Percentiles rank a stretch among this genome's conserved stretches.
Evolutionary conservation across 495 filamentous ascomycete genomes (phyloP).

Genomic region (Bacidia rubella): DNA sequence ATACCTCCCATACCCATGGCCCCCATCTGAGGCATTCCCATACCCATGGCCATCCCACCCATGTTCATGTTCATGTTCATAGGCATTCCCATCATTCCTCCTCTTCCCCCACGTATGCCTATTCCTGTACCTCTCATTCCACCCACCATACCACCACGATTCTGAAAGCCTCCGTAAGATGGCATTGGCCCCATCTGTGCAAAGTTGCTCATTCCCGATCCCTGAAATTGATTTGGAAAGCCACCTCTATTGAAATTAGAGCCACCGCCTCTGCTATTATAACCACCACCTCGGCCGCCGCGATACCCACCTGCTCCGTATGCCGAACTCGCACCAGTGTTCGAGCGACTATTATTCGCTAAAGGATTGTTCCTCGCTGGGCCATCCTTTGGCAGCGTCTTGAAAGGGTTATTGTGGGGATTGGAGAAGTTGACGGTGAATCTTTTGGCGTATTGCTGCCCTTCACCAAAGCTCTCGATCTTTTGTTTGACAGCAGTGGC

Average conservation of each 20-base stretch:
- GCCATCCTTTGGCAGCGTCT: slow-evolving; percentile 81
- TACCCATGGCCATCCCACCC: slow-evolving; percentile 30
- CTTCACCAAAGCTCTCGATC: slow-evolving; percentile 50
- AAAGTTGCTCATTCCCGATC: slow-evolving; percentile 27
- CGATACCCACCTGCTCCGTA: slow-evolving; percentile 23
- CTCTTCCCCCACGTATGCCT: slow-evolving; percentile 52
- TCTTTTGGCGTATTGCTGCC: slow-evolving; percentile 48
- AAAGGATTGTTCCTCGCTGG: slow-evolving; percentile 59
- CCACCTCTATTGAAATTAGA: slow-evolving; percentile 23
- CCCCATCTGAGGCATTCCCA: slow-evolving; percentile 22
- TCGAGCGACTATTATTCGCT: slow-evolving; percentile 22
- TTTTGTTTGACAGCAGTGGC: slow-evolving; percentile 73
- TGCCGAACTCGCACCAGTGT: slow-evolving; percentile 23
- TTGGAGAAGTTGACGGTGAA: slow-evolving; percentile 62
- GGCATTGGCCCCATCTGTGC: slow-evolving; percentile 36
- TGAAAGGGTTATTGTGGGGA: slow-evolving; percentile 73
- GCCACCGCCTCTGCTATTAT: slow-evolving; percentile 26
- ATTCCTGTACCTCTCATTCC: slow-evolving; percentile 48
- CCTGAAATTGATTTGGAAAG: slow-evolving; percentile 30
- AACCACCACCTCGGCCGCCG: slow-evolving; percentile 31
- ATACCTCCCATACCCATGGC: slow-evolving; percentile 50
- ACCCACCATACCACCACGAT: slow-evolving; percentile 31
- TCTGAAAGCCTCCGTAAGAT: slow-evolving; percentile 40
- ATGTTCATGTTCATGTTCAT: slow-evolving; percentile 39
- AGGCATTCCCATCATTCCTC: slow-evolving; percentile 58